Conservation (phyloP, 345 rosid species). For the Eucalyptus cloeziana region DNA sequence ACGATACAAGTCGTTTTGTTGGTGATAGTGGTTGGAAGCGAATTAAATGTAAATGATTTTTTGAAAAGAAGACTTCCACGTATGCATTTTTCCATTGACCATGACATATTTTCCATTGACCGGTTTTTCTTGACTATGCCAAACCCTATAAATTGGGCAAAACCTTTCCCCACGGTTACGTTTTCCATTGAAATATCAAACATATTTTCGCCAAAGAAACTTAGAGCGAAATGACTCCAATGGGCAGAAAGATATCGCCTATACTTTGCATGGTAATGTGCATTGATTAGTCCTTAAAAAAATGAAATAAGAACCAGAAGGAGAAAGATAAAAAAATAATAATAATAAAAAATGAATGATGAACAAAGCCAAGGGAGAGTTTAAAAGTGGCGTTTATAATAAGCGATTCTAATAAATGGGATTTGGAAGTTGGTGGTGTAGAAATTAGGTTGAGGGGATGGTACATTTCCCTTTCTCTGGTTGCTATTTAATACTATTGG, state of each 20-base stretch:
- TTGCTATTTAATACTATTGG: constrained; percentile 55
- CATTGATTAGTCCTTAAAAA: background rate
- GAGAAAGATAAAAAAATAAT: background rate
- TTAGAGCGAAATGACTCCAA: background rate
- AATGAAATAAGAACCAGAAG: background rate
- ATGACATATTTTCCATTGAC: background rate
- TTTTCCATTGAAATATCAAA: background rate
- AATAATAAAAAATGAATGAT: background rate
- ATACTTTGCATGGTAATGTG: background rate
- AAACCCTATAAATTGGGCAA: background rate
- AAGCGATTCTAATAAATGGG: background rate
- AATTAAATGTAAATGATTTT: background rate
- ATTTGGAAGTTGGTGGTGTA: background rate
- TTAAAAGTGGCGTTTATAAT: background rate
- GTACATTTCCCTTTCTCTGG: constrained; percentile 24
- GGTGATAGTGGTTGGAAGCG: background rate
- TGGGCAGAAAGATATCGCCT: background rate
- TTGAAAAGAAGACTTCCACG: background rate
- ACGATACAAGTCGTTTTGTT: background rate
- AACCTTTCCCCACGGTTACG: background rate
- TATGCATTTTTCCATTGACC: background rate
- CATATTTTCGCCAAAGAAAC: background rate
- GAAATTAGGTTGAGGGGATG: constrained; percentile 7
- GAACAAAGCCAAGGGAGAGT: background rate
- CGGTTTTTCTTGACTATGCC: background rate